Conservation (phyloP, 2,329 filamentous ascomycete genomes). For the Microsporum audouinii region DNA sequence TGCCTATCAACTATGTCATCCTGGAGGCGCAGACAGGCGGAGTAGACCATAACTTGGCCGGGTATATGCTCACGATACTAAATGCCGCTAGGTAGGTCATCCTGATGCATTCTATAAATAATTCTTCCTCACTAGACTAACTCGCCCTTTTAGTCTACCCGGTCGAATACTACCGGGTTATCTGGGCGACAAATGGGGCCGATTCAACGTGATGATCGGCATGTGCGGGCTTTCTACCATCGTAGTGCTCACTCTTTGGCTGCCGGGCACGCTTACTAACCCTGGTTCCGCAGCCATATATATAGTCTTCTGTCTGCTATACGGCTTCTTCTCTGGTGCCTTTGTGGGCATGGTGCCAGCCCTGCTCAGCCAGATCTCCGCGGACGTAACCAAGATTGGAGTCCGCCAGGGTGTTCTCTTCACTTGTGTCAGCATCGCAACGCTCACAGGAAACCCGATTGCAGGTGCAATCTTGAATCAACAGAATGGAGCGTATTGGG, state of each 20-base stretch:
- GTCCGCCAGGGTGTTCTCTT: slow-evolving; percentile 55
- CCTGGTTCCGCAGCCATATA: slow-evolving; percentile 36
- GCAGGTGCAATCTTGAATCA: slow-evolving; percentile 47
- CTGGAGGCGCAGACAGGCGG: slow-evolving; percentile 37
- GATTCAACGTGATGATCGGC: slow-evolving; percentile 44
- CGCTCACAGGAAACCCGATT: slow-evolving; percentile 56
- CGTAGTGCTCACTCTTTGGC: slow-evolving; percentile 45
- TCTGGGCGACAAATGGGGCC: slow-evolving; percentile 44
- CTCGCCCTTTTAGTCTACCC: slow-evolving; percentile 31
- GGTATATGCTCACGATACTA: slow-evolving; percentile 45
- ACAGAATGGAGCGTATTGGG: slow-evolving; percentile 42
- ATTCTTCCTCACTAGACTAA: not conserved
- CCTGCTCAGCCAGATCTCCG: slow-evolving; percentile 56
- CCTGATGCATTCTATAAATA: not conserved
- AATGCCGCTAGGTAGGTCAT: slow-evolving; percentile 37
- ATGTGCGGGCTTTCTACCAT: slow-evolving; percentile 38
- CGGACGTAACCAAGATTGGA: slow-evolving; percentile 56
- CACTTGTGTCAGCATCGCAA: slow-evolving; percentile 50
- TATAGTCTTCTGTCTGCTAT: slow-evolving; percentile 53
- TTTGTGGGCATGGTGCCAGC: slow-evolving; percentile 54
- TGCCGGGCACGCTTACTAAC: slow-evolving; percentile 25
- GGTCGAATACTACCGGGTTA: slow-evolving; percentile 46
- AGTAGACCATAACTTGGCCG: slow-evolving; percentile 38
- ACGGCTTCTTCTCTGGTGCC: slow-evolving; percentile 59
- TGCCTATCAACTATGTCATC: slow-evolving; percentile 44